These are phyloP conservation scores for Amanita rubescens DNA, from an alignment of 768 basidiomycete genomes.

Conservation along the genomic window DNA sequence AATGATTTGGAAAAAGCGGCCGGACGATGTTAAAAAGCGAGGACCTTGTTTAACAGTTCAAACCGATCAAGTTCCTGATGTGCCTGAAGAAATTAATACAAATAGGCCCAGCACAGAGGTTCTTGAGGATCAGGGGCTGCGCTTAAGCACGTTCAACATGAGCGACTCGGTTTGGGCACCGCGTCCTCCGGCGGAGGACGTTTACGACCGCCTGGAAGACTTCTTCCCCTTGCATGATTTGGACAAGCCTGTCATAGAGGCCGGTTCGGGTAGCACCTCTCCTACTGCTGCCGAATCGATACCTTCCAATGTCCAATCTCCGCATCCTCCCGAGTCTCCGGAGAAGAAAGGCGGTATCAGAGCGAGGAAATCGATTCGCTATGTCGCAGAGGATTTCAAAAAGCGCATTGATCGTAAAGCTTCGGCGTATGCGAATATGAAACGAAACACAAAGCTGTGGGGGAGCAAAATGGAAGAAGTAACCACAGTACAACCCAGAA, in stretches of 20 bases:
- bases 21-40: slow-evolving; percentile 9
- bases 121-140: slow-evolving; percentile 23
- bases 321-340: slow-evolving; percentile 20
- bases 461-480: slow-evolving; percentile 91
- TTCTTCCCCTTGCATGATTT: slow-evolving; percentile 97
- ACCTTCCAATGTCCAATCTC: slow-evolving; percentile 29
- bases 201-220: slow-evolving; percentile 86
- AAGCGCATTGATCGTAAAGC: slow-evolving; percentile 58
- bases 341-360: slow-evolving; percentile 38
- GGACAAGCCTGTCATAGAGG: slow-evolving; percentile 92
- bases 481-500: slow-evolving; percentile 61
- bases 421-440: slow-evolving; percentile 45
- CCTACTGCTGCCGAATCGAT: slow-evolving; percentile 57
- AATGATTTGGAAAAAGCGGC: slow-evolving; percentile 7
- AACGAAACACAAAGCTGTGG: slow-evolving; percentile 94
- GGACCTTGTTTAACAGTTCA: slow-evolving; percentile 40
- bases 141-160: slow-evolving; percentile 54
- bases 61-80: slow-evolving; percentile 24
- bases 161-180: slow-evolving; percentile 78
- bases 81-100: slow-evolving; percentile 2
- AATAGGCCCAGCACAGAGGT: slow-evolving; percentile 12
- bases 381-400: slow-evolving; percentile 87
- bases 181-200: slow-evolving; percentile 86
- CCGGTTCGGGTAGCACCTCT: slow-evolving; percentile 70
- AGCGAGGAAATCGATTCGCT: slow-evolving; percentile 87